A percentile compares a stretch with the other conserved stretches of the same genome.
phyloP scores from a whole-genome alignment of 108 stramenopile genomes.

The Thalassiosira profunda region DNA sequence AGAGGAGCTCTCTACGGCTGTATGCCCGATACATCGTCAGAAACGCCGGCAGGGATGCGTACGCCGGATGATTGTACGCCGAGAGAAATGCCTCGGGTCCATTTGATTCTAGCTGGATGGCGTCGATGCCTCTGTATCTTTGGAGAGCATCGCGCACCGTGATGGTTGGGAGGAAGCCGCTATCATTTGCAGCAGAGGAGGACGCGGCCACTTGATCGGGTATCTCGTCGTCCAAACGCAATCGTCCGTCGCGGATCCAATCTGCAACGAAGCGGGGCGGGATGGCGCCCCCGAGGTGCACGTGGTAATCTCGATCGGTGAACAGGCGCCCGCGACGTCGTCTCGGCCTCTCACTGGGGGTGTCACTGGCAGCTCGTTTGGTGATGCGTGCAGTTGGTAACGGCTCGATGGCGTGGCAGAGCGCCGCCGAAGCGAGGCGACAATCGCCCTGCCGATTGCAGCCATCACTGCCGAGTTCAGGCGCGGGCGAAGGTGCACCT shows the following conservation, averaged over 20 bases:
- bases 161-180: slow-evolving; percentile 6
- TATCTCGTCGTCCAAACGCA: slow-evolving; percentile 21
- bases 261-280: slow-evolving; percentile 2
- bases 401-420: too few species aligned
- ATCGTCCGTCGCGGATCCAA: slow-evolving; percentile 4
- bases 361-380: background rate
- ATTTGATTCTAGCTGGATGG: background rate
- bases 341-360: background rate
- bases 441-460: too few species aligned
- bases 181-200: background rate
- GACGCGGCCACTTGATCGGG: slow-evolving; percentile 19
- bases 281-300: slow-evolving; percentile 32
- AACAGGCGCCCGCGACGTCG: slow-evolving; percentile 8
- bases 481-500: too few species aligned
- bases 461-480: too few species aligned
- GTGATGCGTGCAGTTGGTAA: slow-evolving; percentile 2
- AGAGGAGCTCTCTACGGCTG: slow-evolving; percentile 17
- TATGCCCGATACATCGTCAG: slow-evolving; percentile 39
- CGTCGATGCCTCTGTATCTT: slow-evolving; percentile 8
- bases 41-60: slow-evolving; percentile 21
- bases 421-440: too few species aligned
- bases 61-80: slow-evolving; percentile 13
- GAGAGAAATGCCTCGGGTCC: background rate
- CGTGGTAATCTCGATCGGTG: slow-evolving; percentile 28
- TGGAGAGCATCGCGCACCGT: slow-evolving; percentile 15